These are phyloP conservation scores for Buxus sempervirens DNA, from an alignment of 164 flowering plant genomes.

Conservation along the genomic window DNA sequence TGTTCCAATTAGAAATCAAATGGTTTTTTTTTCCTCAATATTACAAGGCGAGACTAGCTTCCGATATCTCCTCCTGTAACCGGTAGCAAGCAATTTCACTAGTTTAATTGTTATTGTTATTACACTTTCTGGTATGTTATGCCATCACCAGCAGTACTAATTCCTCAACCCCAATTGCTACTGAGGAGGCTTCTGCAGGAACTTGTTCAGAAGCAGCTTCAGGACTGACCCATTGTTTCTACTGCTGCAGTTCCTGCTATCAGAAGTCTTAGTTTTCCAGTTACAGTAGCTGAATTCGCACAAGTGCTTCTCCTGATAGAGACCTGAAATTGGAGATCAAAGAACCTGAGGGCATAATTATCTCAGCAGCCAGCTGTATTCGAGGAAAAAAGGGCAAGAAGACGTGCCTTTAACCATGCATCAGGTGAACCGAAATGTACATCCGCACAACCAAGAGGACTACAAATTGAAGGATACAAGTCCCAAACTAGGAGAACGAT, in stretches of 20 bases:
- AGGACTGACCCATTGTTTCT: too few relatives aligned
- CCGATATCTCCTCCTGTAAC: slow-evolving; percentile 14
- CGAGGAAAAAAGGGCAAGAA: slow-evolving; percentile 6
- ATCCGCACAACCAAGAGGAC: slow-evolving; percentile 23
- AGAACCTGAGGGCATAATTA: slow-evolving; percentile 15
- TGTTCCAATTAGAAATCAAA: slow-evolving; percentile 27
- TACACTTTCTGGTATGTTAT: too few relatives aligned
- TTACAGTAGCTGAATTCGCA: slow-evolving; percentile 7
- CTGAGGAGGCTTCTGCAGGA: too few relatives aligned
- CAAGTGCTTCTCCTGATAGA: background rate
- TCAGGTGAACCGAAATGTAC: slow-evolving; percentile 15
- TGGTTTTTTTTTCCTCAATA: slow-evolving; percentile 29
- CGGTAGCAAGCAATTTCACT: too few relatives aligned
- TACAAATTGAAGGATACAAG: slow-evolving; percentile 34
- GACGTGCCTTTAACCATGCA: slow-evolving; percentile 27
- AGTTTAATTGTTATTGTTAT: too few relatives aligned
- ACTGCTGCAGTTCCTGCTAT: background rate
- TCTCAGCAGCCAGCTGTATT: slow-evolving; percentile 12
- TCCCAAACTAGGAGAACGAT: slow-evolving; percentile 38
- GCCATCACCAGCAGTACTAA: too few relatives aligned
- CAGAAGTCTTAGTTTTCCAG: background rate
- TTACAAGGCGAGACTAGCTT: slow-evolving; percentile 33
- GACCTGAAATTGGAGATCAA: slow-evolving; percentile 8
- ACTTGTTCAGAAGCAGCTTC: too few relatives aligned
- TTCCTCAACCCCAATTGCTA: too few relatives aligned